Evolutionary conservation across 192 early-diverging fungal genomes (phyloP).

Genomic region (Coemansia sp.): DNA sequence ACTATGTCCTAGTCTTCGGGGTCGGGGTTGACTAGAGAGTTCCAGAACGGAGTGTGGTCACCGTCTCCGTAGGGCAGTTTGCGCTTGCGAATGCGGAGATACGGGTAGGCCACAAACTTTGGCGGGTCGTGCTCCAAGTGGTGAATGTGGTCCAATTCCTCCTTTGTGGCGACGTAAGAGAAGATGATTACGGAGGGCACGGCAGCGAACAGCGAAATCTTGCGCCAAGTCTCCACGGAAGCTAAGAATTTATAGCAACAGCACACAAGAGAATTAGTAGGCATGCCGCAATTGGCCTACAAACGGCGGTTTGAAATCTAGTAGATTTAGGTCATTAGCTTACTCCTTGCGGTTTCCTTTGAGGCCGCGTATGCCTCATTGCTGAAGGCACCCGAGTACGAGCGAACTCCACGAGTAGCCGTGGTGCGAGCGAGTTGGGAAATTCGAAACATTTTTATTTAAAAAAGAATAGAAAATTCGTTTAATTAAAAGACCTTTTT

Average conservation of each 20-base stretch:
- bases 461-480: not conserved
- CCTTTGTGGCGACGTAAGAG: constrained; percentile 42
- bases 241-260: constrained; percentile 14
- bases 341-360: constrained; percentile 52
- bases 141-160: constrained; percentile 55
- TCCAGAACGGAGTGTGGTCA: constrained; percentile 54
- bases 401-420: constrained; percentile 37
- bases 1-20: constrained; percentile 41
- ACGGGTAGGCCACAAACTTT: constrained; percentile 45
- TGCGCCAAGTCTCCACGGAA: constrained; percentile 53
- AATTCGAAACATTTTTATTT: constrained; percentile 32
- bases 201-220: constrained; percentile 51
- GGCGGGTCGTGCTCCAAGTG: constrained; percentile 57
- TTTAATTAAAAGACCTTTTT: constrained; percentile 1
- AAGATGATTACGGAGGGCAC: constrained; percentile 40
- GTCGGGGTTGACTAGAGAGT: constrained; percentile 53
- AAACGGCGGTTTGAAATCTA: not conserved
- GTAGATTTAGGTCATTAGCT: constrained; percentile 9
- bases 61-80: constrained; percentile 57
- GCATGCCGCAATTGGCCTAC: not conserved
- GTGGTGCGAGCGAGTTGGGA: constrained; percentile 47
- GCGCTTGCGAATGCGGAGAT: constrained; percentile 47
- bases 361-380: constrained; percentile 38
- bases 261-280: not conserved
- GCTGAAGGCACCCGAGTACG: constrained; percentile 44